These are phyloP conservation scores for Imleria badia DNA, from an alignment of 768 basidiomycete genomes.

Conservation along the genomic window DNA sequence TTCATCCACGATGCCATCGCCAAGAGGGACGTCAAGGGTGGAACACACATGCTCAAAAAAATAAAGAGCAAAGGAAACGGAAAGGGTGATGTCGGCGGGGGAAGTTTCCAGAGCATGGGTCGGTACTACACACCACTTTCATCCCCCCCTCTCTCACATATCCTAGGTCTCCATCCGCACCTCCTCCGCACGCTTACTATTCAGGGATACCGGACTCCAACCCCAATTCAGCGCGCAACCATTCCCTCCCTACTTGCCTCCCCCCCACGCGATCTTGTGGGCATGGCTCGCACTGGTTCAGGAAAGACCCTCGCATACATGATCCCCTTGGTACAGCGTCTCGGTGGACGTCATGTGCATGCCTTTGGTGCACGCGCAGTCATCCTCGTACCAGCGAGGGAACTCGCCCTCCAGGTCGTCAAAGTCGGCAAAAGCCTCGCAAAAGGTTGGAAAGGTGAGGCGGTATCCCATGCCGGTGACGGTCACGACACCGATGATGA, in stretches of 20 bases:
- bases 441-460: slow-evolving; percentile 68
- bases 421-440: slow-evolving; percentile 95
- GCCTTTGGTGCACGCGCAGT: slow-evolving; percentile 84
- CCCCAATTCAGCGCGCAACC: slow-evolving; percentile 90
- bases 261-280: slow-evolving; percentile 91
- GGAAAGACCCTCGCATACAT: slow-evolving; percentile 97
- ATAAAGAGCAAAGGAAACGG: slow-evolving; percentile 69
- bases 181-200: slow-evolving; percentile 82
- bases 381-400: slow-evolving; percentile 88
- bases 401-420: slow-evolving; percentile 90
- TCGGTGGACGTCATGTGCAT: slow-evolving; percentile 77
- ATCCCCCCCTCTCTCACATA: not conserved
- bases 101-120: slow-evolving; percentile 98
- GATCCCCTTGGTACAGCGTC: slow-evolving; percentile 84
- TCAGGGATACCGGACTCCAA: slow-evolving; percentile 94
- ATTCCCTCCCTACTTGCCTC: slow-evolving; percentile 82
- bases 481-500: slow-evolving; percentile 48
- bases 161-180: slow-evolving; percentile 74
- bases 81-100: slow-evolving; percentile 85
- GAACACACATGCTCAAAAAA: slow-evolving; percentile 75
- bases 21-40: slow-evolving; percentile 71
- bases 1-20: slow-evolving; percentile 69
- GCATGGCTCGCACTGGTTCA: slow-evolving; percentile 98
- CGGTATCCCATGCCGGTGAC: slow-evolving; percentile 74
- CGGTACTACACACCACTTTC: slow-evolving; percentile 25